These are phyloP conservation scores for Eucalyptus curtisii DNA, from an alignment of 345 rosid species.

Conservation along the genomic window DNA sequence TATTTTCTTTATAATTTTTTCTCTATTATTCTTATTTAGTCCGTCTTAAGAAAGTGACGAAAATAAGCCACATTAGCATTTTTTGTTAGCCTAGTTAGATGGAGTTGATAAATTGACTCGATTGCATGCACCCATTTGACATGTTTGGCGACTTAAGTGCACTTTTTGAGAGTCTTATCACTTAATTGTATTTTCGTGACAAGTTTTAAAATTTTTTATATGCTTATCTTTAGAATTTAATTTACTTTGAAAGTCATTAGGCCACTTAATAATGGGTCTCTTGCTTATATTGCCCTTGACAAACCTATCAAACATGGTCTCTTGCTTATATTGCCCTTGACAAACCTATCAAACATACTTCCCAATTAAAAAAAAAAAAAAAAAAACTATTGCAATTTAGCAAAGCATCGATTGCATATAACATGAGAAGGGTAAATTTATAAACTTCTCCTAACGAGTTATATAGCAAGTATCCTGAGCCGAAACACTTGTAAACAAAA, in stretches of 20 bases:
- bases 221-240: background rate
- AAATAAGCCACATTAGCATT: background rate
- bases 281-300: background rate
- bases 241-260: background rate
- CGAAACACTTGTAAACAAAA: background rate
- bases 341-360: background rate
- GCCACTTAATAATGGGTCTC: background rate
- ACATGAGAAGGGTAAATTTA: background rate
- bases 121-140: background rate
- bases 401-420: background rate
- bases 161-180: background rate
- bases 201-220: fast-evolving
- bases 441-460: background rate
- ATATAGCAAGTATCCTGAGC: background rate
- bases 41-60: fast-evolving
- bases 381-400: fast-evolving
- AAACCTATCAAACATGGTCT: too few species aligned
- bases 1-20: background rate
- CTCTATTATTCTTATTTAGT: fast-evolving
- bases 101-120: fast-evolving
- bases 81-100: background rate
- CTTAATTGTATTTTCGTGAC: fast-evolving
- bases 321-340: background rate
- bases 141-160: fast-evolving
- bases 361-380: fast-evolving